Evolutionary conservation across 371 early-diverging fungal genomes (phyloP), one percentile per base, ranked within the genome.

Genomic region (Neoconidiobolus thromboides): DNA sequence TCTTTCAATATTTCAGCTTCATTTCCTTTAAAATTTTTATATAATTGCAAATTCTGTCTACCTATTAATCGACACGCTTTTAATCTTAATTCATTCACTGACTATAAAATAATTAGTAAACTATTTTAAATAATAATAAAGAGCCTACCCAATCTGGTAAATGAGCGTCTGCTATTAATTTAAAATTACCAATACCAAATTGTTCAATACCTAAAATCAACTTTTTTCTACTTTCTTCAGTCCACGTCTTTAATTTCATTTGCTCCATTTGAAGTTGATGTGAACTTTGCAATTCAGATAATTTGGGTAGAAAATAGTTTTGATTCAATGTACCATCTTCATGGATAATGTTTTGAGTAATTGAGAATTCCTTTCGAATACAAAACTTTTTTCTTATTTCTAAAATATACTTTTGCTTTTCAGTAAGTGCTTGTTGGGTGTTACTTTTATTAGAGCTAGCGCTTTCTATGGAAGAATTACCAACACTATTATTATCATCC

Each of bases 101-200:
- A 73, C 86, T 86, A 67, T 15, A 47, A 51, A n/a, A 10, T 43
- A 39, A 44, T 10, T 54, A 53, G 48, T 2, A 42, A 50, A 15
- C 37, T 7, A 9, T 9, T 37, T n/a, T 1, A 52, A 44, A n/a
- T 3, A 38, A 15, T 47, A 39, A 15, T 47, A 12, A 62, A 55
- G 58, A 39, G 26, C 71, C 68, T 73, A 86, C 89, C 92, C 91
- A 91, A 61, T 78, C 78, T 9, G 86, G 81, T 26, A 91, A 65
- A n/a, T 80, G 63, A 50, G 75, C 80, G 55, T 88, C 87, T 0
- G 89, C 84, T 46, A 90, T 86, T 63, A 86, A 86, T 51, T 86
- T 77, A 67, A 89, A 91, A 62, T 87, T 87, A 2, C 92, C 89
- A 64, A 91, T 87, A 14, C 91, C 92, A 62, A 89, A 71, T 61